Base-by-base conservation (phyloP, 1,139 yeast genomes). In the Sugiyamaella pinicola region DNA sequence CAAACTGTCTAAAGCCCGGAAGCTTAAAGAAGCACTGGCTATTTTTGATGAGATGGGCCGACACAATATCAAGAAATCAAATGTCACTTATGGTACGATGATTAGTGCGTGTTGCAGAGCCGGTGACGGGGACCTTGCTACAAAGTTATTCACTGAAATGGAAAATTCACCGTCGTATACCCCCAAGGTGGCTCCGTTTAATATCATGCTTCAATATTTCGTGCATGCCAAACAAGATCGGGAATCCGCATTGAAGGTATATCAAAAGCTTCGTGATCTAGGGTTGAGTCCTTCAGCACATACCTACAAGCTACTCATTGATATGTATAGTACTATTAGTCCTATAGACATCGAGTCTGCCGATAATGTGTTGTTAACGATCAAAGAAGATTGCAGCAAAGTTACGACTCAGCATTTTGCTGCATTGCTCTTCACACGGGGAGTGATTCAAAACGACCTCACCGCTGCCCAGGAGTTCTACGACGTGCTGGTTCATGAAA, bases 271-370 rank as follows among this genome's bases (percentile, higher is more conserved):
- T 53, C 56, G 64, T 3, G 46, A 58, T 10, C 55, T 59, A 5
- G 66, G 66, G 2, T 54, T 74, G 5, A 56, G 58, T 6, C 74
- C 73, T 9, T 67, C 75, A 1, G 60, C 74, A 1, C 71, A 66
- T 54, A 71, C 77, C 2, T 75, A 73, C 61, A 70, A 69, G 55
- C 66, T 75, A 19, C 55, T 74, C 42, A 74, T 75, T 57, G 76
- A 72, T 69, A 69, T 60, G 60, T 72, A 22, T 65, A 64, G 49
- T 24, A 49, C 49, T 10, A 43, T 43, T 29, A 22, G 17, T 9
- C 53, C 48, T 70, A 73, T 6, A 55, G 69, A 72, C 52, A 54
- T 73, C 28, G 64, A 58, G 5, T 61, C 67, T 4, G 78, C 77
- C 3, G 75, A 72, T 51, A 52, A 55, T 2, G 75, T 74, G 4